Percentiles rank a stretch among this genome's conserved stretches.
phyloP scores from a whole-genome alignment of 768 basidiomycete species.

The Boletus huronensis region DNA sequence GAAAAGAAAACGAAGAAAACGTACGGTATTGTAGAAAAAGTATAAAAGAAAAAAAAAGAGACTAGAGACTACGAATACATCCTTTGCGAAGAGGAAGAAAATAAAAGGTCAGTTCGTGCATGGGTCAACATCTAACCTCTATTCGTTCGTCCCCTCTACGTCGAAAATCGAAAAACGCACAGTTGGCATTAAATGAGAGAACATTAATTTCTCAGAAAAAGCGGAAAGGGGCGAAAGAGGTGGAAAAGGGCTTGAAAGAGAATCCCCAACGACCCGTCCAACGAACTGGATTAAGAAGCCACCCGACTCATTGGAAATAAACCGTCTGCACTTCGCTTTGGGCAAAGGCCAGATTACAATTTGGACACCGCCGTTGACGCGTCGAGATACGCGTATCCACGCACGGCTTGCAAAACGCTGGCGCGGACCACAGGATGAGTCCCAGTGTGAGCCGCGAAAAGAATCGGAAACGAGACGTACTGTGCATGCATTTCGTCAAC shows the following conservation, averaged over 20 bases:
- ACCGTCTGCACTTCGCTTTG: constrained; percentile 76
- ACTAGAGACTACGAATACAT: constrained; percentile 4
- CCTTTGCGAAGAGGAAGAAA: neutral
- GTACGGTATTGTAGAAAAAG: neutral
- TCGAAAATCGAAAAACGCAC: neutral
- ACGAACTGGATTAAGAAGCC: neutral
- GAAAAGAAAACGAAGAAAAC: neutral
- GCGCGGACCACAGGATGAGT: neutral
- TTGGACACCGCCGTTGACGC: constrained; percentile 91
- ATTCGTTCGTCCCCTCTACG: neutral
- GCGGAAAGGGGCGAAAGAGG: neutral
- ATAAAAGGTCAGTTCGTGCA: neutral
- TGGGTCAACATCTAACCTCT: neutral
- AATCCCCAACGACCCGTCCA: too few species aligned
- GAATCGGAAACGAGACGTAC: constrained; percentile 44
- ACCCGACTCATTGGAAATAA: constrained; percentile 48
- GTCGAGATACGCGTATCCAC: constrained; percentile 85
- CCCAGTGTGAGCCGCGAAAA: too few species aligned
- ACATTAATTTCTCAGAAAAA: constrained; percentile 4
- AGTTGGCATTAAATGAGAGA: neutral
- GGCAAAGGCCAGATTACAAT: constrained; percentile 78
- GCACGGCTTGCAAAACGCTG: constrained; percentile 84
- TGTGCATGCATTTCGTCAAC: constrained; percentile 88
- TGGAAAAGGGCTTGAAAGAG: neutral
- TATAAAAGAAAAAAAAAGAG: neutral